Evolutionary conservation across 208 protist species (phyloP).

Genomic region (Trypanosoma platydactyli): DNA sequence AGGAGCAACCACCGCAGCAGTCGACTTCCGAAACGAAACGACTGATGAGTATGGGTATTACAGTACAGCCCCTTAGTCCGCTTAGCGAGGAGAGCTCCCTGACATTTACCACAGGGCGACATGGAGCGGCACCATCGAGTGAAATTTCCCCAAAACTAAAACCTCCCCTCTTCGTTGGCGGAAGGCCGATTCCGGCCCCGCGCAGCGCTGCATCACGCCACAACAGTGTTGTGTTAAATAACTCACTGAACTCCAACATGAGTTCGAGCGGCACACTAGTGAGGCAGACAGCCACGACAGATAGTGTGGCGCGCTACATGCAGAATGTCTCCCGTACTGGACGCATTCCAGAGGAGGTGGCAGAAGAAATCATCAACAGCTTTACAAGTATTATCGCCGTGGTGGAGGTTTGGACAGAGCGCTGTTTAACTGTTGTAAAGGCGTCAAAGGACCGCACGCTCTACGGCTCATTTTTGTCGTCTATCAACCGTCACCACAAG

Average conservation of each 20-base stretch:
- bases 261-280: constrained; percentile 11
- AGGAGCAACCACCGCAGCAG: constrained; percentile 4
- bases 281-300: constrained; percentile 29
- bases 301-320: constrained; percentile 70
- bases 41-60: neutral
- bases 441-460: constrained; percentile 57
- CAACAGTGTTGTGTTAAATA: constrained; percentile 8
- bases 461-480: constrained; percentile 50
- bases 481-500: constrained; percentile 27
- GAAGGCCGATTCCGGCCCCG: constrained; percentile 46
- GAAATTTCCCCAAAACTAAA: constrained; percentile 15
- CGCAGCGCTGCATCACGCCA: constrained; percentile 40
- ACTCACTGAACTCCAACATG: constrained; percentile 29
- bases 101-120: neutral
- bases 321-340: constrained; percentile 28
- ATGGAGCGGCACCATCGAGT: neutral
- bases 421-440: constrained; percentile 69
- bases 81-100: constrained; percentile 14
- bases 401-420: constrained; percentile 54
- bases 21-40: neutral
- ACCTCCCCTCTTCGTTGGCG: constrained; percentile 33
- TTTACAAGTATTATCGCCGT: constrained; percentile 50
- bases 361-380: constrained; percentile 37
- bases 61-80: constrained; percentile 9
- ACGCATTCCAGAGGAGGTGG: constrained; percentile 32